Evolutionary conservation across 257 asterid genomes (phyloP).

Genomic region (Marsdenia floribunda): DNA sequence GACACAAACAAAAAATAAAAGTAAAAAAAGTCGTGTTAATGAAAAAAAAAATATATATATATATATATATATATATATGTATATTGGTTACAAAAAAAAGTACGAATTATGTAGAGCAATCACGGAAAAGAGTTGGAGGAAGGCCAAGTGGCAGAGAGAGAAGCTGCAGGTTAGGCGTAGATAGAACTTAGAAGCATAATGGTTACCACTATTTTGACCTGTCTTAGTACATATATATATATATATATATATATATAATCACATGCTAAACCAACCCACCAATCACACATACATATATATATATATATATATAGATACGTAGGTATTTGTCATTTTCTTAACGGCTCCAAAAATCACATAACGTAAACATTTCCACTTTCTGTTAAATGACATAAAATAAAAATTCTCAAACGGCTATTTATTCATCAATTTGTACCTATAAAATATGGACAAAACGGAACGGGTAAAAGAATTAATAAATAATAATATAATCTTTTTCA

Average conservation of each 20-base stretch:
- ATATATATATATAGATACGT: not conserved
- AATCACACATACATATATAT: not conserved
- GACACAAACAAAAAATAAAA: no score
- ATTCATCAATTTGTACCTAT: not conserved
- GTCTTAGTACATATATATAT: no score
- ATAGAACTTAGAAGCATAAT: not conserved
- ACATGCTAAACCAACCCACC: slow-evolving; percentile 3
- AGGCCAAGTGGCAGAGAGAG: not conserved
- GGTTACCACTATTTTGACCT: slow-evolving; percentile 4
- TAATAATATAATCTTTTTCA: not conserved
- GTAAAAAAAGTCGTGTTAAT: no score
- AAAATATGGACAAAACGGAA: slow-evolving; percentile 2
- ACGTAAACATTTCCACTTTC: slow-evolving; percentile 6
- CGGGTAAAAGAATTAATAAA: not conserved
- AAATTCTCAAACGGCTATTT: not conserved
- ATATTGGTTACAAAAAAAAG: no score
- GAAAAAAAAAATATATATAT: no score
- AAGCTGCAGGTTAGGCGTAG: not conserved
- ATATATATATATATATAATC: not conserved
- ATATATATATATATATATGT: no score
- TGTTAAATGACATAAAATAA: not conserved
- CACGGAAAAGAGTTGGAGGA: not conserved
- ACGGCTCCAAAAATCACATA: slow-evolving; percentile 32
- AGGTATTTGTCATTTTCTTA: slow-evolving; percentile 32
- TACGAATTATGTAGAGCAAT: not conserved